Evolutionary conservation across 352 stramenopile species (phyloP), one percentile per base, ranked within the genome.

Genomic region (Phytopythium vexans): DNA sequence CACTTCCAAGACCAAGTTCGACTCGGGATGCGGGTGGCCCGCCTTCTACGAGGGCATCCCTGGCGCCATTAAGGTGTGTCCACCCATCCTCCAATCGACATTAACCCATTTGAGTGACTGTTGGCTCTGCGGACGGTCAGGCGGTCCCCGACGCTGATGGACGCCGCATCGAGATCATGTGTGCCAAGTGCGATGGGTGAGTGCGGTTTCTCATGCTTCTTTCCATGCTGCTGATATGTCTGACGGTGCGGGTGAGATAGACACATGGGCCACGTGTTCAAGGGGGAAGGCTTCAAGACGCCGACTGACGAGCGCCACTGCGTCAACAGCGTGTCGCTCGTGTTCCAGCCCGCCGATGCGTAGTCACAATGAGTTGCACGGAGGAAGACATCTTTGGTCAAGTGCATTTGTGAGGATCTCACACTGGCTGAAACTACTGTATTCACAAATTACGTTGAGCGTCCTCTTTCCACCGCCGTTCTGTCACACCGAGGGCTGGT

Each of bases 201-300:
- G 74, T 43, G 54, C 7, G n/a, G 7, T 42, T 39, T 8, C 12
- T 34, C 11, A 32, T 44, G 10, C 31, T 12, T 14, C 48, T 61
- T 56, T 0, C 34, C 49, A 27, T 57, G 37, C n/a, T 57, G 16
- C 27, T 43, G 46, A 6, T 49, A 54, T 37, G 16, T 64, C 21
- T 57, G 34, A 34, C 11, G 36, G 40, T 56, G 14, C 64, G 37
- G n/a, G 8, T 49, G 32, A 12, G 54, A 8, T 38, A 92, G 82
- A 37, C 88, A 97, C 69, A 94, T 97, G 80, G 88, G 87, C 39
- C 88, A 97, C 66, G 82, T 97, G 27, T 97, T 96, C 62, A 92
- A 95, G 64, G 83, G 82, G 34, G 87, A 95, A 61, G 80, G 87
- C 7, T 95, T 94, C 59, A 83, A 88, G 61, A 96, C 67, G 14